Conservation (phyloP, 257 asterid species). For the Ilex aquifolium region DNA sequence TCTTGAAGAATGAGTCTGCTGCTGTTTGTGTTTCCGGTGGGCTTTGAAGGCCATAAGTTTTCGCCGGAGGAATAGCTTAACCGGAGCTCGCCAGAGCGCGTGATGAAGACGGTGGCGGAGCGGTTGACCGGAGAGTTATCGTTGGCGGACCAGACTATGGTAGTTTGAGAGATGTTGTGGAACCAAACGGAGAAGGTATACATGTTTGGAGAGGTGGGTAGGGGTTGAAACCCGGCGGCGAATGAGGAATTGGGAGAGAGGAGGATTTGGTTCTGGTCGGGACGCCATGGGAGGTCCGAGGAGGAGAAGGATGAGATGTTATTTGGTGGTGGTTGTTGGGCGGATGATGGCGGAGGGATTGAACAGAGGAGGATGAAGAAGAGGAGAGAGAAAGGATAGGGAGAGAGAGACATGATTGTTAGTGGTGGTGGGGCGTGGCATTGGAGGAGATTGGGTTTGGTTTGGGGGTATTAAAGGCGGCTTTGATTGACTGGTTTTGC, state of each 20-base stretch:
- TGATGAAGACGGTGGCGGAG: conserved; percentile 42
- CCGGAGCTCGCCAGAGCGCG: conserved; percentile 47
- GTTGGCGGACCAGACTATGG: conserved; percentile 58
- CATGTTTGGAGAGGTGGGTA: conserved; percentile 22
- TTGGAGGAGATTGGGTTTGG: no score
- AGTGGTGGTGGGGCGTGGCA: no score
- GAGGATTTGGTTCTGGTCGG: conserved; percentile 49
- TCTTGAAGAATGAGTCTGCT: conserved; percentile 27
- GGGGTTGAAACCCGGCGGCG: conserved; percentile 42
- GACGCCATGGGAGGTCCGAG: conserved; percentile 58
- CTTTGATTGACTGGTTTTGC: no score
- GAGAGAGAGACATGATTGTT: conserved; percentile 21
- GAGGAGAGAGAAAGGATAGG: neutral
- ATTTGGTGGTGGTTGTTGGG: conserved; percentile 4
- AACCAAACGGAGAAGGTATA: conserved; percentile 67
- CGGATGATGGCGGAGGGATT: conserved; percentile 20
- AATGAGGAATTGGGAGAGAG: conserved; percentile 49
- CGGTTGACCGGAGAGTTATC: conserved; percentile 31
- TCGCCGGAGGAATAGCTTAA: conserved; percentile 34
- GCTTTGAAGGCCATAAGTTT: conserved; percentile 46
- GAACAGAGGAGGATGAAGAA: neutral
- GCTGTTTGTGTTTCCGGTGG: conserved; percentile 18
- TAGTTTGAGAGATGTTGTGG: conserved; percentile 24
- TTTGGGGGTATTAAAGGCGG: no score
- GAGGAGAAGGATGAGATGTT: conserved; percentile 31